Evolutionary conservation across 768 basidiomycete genomes (phyloP).

Genomic region (Thelephora ganbajun): DNA sequence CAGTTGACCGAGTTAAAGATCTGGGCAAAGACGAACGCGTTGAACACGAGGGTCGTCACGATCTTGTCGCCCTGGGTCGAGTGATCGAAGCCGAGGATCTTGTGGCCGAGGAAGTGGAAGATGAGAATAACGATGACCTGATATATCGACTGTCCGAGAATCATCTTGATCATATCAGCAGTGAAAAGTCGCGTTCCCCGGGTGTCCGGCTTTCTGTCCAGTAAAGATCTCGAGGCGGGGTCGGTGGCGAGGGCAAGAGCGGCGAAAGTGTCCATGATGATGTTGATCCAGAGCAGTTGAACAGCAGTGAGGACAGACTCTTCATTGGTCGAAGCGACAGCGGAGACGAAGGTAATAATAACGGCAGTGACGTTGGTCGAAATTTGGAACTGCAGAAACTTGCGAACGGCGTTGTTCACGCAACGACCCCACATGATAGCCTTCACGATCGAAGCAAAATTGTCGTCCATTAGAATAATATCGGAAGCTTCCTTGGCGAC

Average conservation of each 20-base stretch:
- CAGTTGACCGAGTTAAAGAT: slow-evolving; percentile 95
- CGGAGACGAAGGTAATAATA: slow-evolving; percentile 82
- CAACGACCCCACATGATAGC: slow-evolving; percentile 99
- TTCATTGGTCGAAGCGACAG: slow-evolving; percentile 67
- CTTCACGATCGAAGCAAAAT: slow-evolving; percentile 90
- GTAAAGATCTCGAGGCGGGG: slow-evolving; percentile 66
- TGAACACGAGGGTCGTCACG: slow-evolving; percentile 87
- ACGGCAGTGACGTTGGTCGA: slow-evolving; percentile 95
- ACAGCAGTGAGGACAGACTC: slow-evolving; percentile 87
- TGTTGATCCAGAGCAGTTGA: slow-evolving; percentile 96
- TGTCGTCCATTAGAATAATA: slow-evolving; percentile 97
- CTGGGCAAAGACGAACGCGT: slow-evolving; percentile 95
- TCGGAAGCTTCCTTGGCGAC: slow-evolving; percentile 99
- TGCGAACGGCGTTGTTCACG: slow-evolving; percentile 94
- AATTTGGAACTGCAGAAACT: slow-evolving; percentile 94
- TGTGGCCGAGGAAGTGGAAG: slow-evolving; percentile 74
- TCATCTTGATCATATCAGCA: slow-evolving; percentile 95
- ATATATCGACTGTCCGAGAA: slow-evolving; percentile 77
- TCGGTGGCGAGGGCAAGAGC: slow-evolving; percentile 96
- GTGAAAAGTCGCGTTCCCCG: slow-evolving; percentile 82
- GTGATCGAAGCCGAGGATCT: slow-evolving; percentile 50
- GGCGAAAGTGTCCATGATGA: slow-evolving; percentile 98
- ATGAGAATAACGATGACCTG: slow-evolving; percentile 74
- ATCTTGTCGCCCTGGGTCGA: slow-evolving; percentile 26
- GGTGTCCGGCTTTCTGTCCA: slow-evolving; percentile 85